Evolutionary conservation across 108 stramenopile species (phyloP), one percentile per base, ranked within the genome.

Genomic region (Nitzschia palea): DNA sequence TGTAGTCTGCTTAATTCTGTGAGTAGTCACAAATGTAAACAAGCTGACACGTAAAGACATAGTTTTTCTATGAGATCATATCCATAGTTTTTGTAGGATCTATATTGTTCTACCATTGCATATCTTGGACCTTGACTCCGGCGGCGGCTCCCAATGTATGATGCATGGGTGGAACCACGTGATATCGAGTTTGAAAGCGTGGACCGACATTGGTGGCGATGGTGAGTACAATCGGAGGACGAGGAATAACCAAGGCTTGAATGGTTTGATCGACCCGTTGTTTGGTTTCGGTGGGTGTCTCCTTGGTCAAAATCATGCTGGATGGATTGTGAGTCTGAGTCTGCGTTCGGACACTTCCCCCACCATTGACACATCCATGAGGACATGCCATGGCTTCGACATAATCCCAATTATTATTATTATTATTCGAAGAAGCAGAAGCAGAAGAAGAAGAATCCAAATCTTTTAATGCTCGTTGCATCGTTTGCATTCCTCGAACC

Each of bases 361-460:
- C 98, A 40, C 98, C 98, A 74, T 99, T 99, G 36, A 90, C 70
- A 68, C 98, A 98, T 27, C 98, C 98, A 57, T 61, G 65, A 20
- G 98, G 98, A 70, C 98, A 99, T 37, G 98, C 98, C 97, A 99
- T 98, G 22, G 92, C 85, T 81, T 99, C 98, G 0, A 99, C 83
- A 54, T 91, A 96, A 62, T 98, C 86, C 61, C 81, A 87, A 29
- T 44, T 22, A 61, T 51, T 55, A 37, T 32, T 6, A 32, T 35
- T 66, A 34, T 29, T 57, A 18, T 26, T 31, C 20, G 60, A 20
- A 25, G 54, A 25, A 33, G 12, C 27, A 36, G 18, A 50, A 31
- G 28, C 3, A 12, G 40, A 36, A 62, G 55, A 68, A 37, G 70
- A 3, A 5, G 5, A 17, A 73, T 31, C 61, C 47, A 54, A 85